Conservation (phyloP, 2,329 filamentous ascomycete genomes). For the Cucurbitaria berberidis region DNA sequence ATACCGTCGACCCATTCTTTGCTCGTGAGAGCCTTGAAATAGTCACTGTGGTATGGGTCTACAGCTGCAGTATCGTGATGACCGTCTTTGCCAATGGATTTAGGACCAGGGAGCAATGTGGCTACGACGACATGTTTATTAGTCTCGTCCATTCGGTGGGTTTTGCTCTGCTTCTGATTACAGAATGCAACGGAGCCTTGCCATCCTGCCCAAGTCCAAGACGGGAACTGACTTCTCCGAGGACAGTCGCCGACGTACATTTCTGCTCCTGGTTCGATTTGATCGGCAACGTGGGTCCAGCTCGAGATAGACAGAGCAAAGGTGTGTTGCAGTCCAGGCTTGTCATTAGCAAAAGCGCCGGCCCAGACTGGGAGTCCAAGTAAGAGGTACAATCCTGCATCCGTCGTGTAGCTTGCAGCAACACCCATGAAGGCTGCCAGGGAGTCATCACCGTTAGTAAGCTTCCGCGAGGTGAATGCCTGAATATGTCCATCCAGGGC, state of each 20-base stretch:
- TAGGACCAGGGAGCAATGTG: not conserved
- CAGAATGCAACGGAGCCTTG: slow-evolving; percentile 2
- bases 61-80: not conserved
- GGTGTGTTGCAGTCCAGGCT: slow-evolving; percentile 3
- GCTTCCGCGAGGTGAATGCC: slow-evolving; percentile 1
- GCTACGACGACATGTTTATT: not conserved
- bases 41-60: slow-evolving; percentile 3
- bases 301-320: slow-evolving; percentile 1
- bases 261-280: not conserved
- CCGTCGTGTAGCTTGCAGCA: slow-evolving; percentile 1
- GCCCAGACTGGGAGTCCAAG: slow-evolving; percentile 4
- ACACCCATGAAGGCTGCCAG: slow-evolving; percentile 3
- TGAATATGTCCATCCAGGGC: slow-evolving; percentile 1
- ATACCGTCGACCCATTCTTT: not conserved
- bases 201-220: slow-evolving; percentile 5
- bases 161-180: not conserved
- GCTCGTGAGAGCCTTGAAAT: slow-evolving; percentile 1
- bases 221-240: not conserved
- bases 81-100: not conserved
- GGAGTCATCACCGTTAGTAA: not conserved
- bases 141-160: not conserved
- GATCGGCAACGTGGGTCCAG: not conserved
- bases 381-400: slow-evolving; percentile 1
- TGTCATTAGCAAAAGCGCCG: slow-evolving; percentile 1
- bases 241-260: not conserved